Evolutionary conservation across 257 asterid genomes (phyloP).

Genomic region (Primulina huaijiensis): DNA sequence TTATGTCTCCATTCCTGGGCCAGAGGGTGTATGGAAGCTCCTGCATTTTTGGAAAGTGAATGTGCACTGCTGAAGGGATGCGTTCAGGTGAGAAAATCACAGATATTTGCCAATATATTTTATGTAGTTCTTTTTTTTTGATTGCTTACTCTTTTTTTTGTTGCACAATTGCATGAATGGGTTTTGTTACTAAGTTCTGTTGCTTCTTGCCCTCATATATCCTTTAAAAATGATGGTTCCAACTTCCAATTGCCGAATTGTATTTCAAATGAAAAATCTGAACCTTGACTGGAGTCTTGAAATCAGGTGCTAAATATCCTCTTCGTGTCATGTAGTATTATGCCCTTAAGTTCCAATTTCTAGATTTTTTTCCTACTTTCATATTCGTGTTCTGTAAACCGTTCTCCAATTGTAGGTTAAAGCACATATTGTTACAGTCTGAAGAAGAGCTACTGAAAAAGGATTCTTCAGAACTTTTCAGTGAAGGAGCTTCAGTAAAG

Average conservation of each 20-base stretch:
- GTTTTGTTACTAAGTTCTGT: background rate
- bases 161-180: conserved; percentile 3
- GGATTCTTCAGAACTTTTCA: conserved; percentile 60
- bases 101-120: conserved; percentile 4
- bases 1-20: conserved; percentile 95
- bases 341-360: background rate
- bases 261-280: background rate
- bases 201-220: background rate
- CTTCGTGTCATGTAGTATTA: background rate
- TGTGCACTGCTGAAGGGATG: conserved; percentile 76
- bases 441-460: conserved; percentile 81
- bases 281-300: background rate
- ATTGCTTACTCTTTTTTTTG: background rate
- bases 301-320: background rate
- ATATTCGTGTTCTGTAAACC: conserved; percentile 1
- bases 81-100: conserved; percentile 60
- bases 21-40: conserved; percentile 69
- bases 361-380: background rate
- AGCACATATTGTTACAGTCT: conserved; percentile 67
- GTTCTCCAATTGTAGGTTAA: conserved; percentile 42
- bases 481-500: conserved; percentile 76
- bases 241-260: background rate
- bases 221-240: conserved; percentile 1
- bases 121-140: conserved; percentile 11
- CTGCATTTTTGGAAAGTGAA: conserved; percentile 77